Percentiles rank a stretch among this genome's conserved stretches.
Evolutionary conservation across 2,329 filamentous ascomycete genomes (phyloP).

Genomic region (Emergomyces pasteurianus): DNA sequence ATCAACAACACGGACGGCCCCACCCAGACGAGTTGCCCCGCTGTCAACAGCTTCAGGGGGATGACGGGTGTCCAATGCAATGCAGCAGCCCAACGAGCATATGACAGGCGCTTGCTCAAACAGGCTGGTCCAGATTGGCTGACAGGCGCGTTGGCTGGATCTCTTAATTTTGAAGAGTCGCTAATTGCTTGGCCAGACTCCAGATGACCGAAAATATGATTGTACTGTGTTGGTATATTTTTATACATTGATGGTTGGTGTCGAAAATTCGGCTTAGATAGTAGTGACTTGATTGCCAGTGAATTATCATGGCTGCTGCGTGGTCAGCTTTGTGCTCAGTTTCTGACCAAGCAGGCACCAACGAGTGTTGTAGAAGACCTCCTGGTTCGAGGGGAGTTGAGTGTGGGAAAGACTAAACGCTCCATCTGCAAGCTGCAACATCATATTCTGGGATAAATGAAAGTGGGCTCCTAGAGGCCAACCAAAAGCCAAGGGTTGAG

Average conservation of each 20-base stretch:
- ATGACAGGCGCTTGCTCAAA: not conserved
- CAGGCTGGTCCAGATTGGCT: not conserved
- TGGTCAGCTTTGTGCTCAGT: not conserved
- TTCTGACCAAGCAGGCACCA: not conserved
- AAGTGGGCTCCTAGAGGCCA: not conserved
- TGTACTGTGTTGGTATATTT: not conserved
- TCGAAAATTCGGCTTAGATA: not conserved
- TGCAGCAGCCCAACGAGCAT: not conserved
- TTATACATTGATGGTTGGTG: not conserved
- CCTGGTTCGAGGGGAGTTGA: not conserved
- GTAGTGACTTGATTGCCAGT: no score
- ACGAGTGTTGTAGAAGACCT: not conserved
- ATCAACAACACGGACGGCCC: not conserved
- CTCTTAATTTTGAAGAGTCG: not conserved
- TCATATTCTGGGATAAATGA: not conserved
- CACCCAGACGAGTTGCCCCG: not conserved
- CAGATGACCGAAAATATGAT: not conserved
- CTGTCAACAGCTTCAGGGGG: not conserved
- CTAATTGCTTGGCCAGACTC: not conserved
- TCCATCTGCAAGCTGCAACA: not conserved
- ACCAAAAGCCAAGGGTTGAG: not conserved
- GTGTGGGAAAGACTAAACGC: not conserved
- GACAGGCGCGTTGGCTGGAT: slow-evolving; percentile 2
- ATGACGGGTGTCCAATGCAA: not conserved
- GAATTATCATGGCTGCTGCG: not conserved